Evolutionary conservation across 1,139 yeast species (phyloP).

Genomic region (Torulaspora globosa): DNA sequence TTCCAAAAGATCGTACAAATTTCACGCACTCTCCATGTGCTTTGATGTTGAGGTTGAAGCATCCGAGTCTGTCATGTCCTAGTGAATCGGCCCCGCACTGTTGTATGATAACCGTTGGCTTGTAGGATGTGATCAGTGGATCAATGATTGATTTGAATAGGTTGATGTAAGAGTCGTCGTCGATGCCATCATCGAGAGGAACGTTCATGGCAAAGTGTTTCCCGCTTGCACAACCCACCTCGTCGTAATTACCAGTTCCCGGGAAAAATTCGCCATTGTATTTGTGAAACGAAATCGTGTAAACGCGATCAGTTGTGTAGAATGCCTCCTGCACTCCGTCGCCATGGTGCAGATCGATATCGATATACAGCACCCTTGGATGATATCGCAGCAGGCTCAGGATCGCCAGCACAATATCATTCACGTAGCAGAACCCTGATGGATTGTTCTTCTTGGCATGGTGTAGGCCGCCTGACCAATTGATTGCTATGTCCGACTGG

Average conservation of each 20-base stretch:
- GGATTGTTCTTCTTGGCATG: slow-evolving; percentile 96
- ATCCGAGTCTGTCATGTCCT: slow-evolving; percentile 89
- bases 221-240: slow-evolving; percentile 82
- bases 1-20: slow-evolving; percentile 76
- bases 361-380: slow-evolving; percentile 88
- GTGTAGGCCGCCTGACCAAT: slow-evolving; percentile 96
- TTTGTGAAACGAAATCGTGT: slow-evolving; percentile 93
- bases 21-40: slow-evolving; percentile 96
- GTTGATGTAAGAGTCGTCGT: slow-evolving; percentile 80
- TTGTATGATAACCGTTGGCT: slow-evolving; percentile 88
- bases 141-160: slow-evolving; percentile 81
- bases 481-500: slow-evolving; percentile 91
- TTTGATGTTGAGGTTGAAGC: slow-evolving; percentile 82
- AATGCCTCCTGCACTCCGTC: slow-evolving; percentile 99
- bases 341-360: slow-evolving; percentile 95
- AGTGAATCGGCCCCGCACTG: slow-evolving; percentile 98
- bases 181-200: slow-evolving; percentile 94
- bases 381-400: slow-evolving; percentile 77
- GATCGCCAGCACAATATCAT: slow-evolving; percentile 88
- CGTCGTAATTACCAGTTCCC: slow-evolving; percentile 88
- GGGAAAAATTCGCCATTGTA: slow-evolving; percentile 96
- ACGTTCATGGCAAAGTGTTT: slow-evolving; percentile 83
- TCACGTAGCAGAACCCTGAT: slow-evolving; percentile 90
- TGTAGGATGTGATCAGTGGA: slow-evolving; percentile 75
- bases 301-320: slow-evolving; percentile 89